These are phyloP conservation scores for Bipolaris oryzae DNA, from an alignment of 2,329 filamentous ascomycete genomes.

Conservation along the genomic window DNA sequence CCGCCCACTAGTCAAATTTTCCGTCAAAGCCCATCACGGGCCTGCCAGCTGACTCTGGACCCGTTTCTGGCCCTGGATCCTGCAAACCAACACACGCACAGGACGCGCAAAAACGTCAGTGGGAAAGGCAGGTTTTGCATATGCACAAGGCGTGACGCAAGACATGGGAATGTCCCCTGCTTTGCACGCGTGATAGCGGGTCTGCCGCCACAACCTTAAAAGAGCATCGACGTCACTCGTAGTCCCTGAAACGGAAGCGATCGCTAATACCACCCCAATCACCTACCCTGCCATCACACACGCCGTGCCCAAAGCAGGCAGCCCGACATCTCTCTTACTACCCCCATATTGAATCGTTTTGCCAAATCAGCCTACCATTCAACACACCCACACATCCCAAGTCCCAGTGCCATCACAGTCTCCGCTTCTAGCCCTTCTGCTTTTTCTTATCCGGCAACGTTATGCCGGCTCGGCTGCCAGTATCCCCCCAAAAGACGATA, in stretches of 20 bases:
- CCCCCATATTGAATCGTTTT: too few species aligned
- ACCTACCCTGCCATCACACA: too few species aligned
- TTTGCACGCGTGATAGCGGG: not conserved
- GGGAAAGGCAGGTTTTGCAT: conserved; percentile 20
- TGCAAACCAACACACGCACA: not conserved
- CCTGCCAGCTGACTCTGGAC: conserved; percentile 5
- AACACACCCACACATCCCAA: too few species aligned
- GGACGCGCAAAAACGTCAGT: conserved; percentile 5
- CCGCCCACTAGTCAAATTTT: not conserved
- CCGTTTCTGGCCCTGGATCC: not conserved
- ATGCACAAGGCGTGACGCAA: conserved; percentile 18
- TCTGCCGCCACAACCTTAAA: conserved; percentile 27
- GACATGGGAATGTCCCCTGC: not conserved
- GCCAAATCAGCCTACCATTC: too few species aligned
- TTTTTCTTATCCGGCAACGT: too few species aligned
- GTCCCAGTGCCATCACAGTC: too few species aligned
- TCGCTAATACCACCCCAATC: not conserved
- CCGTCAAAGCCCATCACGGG: conserved; percentile 1
- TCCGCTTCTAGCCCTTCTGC: too few species aligned
- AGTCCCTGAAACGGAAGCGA: conserved; percentile 9
- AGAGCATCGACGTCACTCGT: conserved; percentile 15
- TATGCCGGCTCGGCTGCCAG: too few species aligned
- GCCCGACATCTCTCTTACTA: too few species aligned
- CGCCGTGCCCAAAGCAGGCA: too few species aligned
- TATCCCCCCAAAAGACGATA: too few species aligned